A percentile compares a stretch with the other conserved stretches of the same genome.
Evolutionary conservation across 2,329 filamentous ascomycete genomes (phyloP).

Genomic region (Remersonia thermophila): DNA sequence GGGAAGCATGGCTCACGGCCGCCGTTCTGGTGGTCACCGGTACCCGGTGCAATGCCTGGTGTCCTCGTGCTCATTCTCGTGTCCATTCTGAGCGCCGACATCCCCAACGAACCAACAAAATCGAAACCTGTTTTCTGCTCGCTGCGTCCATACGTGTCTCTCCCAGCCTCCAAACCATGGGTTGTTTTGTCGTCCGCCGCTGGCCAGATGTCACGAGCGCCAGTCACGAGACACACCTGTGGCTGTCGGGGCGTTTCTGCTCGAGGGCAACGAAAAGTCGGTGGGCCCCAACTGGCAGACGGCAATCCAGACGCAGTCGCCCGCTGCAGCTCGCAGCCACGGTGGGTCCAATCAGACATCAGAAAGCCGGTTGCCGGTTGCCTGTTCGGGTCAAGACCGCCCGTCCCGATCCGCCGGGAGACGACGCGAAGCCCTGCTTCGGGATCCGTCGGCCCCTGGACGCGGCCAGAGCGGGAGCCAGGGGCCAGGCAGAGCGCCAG

Average conservation of each 20-base stretch:
- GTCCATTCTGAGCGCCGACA: too few species aligned
- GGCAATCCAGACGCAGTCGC: neutral
- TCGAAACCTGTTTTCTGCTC: too few species aligned
- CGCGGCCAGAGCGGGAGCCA: neutral
- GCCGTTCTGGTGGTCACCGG: too few species aligned
- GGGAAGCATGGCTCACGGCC: too few species aligned
- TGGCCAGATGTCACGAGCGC: too few species aligned
- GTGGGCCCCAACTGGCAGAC: conserved; percentile 2
- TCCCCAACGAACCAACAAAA: neutral
- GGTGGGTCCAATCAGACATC: conserved; percentile 8
- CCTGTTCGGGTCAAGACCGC: conserved; percentile 10
- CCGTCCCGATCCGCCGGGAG: conserved; percentile 13
- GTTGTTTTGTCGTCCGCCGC: too few species aligned
- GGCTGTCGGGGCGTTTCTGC: neutral
- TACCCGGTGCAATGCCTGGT: too few species aligned
- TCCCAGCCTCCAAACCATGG: neutral
- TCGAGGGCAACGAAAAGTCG: neutral
- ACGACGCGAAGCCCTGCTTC: neutral
- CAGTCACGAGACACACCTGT: neutral
- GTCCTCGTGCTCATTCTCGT: too few species aligned
- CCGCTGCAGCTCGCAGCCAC: neutral
- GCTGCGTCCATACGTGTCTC: neutral
- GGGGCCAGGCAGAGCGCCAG: too few species aligned
- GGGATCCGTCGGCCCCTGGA: conserved; percentile 5
- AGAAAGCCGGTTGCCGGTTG: conserved; percentile 4